phyloP scores from a whole-genome alignment of 306 rosid genomes.

The Rosa persica region DNA sequence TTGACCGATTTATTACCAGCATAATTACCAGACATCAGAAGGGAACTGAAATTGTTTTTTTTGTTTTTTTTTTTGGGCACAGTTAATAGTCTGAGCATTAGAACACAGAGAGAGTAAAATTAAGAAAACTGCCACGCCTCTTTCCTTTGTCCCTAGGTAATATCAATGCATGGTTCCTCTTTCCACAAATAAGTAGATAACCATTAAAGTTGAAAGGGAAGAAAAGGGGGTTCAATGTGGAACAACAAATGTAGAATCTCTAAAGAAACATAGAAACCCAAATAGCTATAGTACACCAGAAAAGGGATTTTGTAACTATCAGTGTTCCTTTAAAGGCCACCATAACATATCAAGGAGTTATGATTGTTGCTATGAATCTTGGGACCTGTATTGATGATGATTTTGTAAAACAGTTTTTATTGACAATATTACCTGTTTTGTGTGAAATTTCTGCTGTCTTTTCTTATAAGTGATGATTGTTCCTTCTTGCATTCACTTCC shows the following conservation, averaged over 20 bases:
- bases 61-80: background rate
- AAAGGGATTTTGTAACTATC: background rate
- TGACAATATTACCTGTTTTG: too few relatives aligned
- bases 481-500: background rate
- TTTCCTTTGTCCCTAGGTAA: background rate
- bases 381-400: background rate
- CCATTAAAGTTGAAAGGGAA: background rate
- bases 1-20: background rate
- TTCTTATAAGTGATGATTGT: background rate
- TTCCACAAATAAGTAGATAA: background rate
- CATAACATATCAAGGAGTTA: background rate
- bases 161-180: background rate
- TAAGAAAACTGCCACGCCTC: background rate
- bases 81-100: background rate
- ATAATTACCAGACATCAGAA: background rate
- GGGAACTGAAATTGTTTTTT: background rate
- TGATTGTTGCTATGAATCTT: background rate
- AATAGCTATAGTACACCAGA: background rate
- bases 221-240: background rate
- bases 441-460: background rate
- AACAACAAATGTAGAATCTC: background rate
- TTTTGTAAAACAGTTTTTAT: background rate
- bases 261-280: background rate
- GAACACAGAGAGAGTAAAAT: background rate
- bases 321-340: background rate